A percentile compares a stretch with the other conserved stretches of the same genome.
Evolutionary conservation across 2,329 filamentous ascomycete species (phyloP).

Genomic region (Dothistroma pini): DNA sequence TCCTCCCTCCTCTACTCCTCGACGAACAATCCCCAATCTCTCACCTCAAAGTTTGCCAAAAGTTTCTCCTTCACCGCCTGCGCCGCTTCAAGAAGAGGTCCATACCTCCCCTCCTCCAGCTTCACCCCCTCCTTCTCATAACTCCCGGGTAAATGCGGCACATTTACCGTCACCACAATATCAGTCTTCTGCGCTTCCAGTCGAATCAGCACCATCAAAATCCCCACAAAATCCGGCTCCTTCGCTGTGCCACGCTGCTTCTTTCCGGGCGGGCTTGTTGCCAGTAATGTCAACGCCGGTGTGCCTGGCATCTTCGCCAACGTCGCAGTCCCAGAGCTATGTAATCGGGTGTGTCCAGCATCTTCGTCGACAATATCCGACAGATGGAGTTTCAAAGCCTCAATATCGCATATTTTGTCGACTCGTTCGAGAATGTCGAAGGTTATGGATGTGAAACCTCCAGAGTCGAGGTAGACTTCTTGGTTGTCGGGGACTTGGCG

Average conservation of each 20-base stretch:
- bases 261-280: conserved; percentile 48
- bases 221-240: conserved; percentile 54
- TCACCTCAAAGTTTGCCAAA: conserved; percentile 70
- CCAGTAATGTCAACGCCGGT: conserved; percentile 67
- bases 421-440: conserved; percentile 88
- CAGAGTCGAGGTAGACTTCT: conserved; percentile 82
- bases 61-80: conserved; percentile 66
- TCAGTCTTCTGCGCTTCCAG: conserved; percentile 74
- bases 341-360: neutral
- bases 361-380: conserved; percentile 41
- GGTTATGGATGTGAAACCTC: conserved; percentile 82
- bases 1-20: conserved; percentile 3
- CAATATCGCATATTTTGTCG: conserved; percentile 63
- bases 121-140: conserved; percentile 71
- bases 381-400: conserved; percentile 55
- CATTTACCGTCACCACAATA: conserved; percentile 80
- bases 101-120: conserved; percentile 61
- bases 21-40: conserved; percentile 73
- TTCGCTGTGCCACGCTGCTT: conserved; percentile 45
- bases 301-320: conserved; percentile 43
- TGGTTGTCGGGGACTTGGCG: conserved; percentile 81
- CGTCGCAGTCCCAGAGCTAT: neutral
- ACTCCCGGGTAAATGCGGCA: conserved; percentile 65
- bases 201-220: conserved; percentile 73
- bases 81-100: conserved; percentile 60